These are phyloP conservation scores for Batrachochytrium dendrobatidis DNA, from an alignment of 371 early-diverging fungal genomes.

Conservation along the genomic window DNA sequence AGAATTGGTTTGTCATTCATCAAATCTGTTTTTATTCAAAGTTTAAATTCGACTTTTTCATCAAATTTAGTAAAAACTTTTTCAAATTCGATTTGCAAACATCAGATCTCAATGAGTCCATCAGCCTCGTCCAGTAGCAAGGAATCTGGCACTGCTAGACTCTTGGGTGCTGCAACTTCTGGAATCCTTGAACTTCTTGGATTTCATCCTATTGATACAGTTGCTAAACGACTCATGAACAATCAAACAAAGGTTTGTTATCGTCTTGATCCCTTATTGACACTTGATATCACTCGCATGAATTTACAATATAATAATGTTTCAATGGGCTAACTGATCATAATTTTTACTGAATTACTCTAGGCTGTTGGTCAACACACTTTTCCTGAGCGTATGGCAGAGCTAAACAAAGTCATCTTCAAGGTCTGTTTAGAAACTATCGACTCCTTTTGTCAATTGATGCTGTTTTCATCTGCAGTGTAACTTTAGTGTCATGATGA, in stretches of 20 bases:
- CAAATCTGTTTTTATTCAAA: too few species aligned
- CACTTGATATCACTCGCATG: not conserved
- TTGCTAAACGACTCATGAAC: slow-evolving; percentile 97
- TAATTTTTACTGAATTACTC: too few species aligned
- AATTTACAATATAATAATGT: too few species aligned
- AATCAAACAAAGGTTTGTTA: slow-evolving; percentile 66
- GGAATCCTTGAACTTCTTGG: slow-evolving; percentile 89
- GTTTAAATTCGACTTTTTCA: too few species aligned
- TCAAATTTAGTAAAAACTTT: too few species aligned
- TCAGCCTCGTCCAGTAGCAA: slow-evolving; percentile 18
- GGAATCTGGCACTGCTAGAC: slow-evolving; percentile 33
- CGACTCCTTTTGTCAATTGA: not conserved
- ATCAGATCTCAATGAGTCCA: slow-evolving; percentile 11
- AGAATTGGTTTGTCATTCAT: too few species aligned
- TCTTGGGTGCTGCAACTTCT: slow-evolving; percentile 85
- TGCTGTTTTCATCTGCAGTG: not conserved
- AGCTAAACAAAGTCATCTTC: slow-evolving; percentile 72
- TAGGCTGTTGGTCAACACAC: slow-evolving; percentile 17
- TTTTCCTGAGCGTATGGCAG: slow-evolving; percentile 49
- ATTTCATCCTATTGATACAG: slow-evolving; percentile 97
- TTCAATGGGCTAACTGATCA: too few species aligned
- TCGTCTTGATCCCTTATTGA: not conserved
- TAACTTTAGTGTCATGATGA: too few species aligned
- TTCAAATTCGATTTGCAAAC: too few species aligned
- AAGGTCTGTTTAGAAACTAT: slow-evolving; percentile 41